A percentile compares a stretch with the other conserved stretches of the same genome.
Evolutionary conservation across 2,329 filamentous ascomycete species (phyloP).

Genomic region (Thelonectria rubi): DNA sequence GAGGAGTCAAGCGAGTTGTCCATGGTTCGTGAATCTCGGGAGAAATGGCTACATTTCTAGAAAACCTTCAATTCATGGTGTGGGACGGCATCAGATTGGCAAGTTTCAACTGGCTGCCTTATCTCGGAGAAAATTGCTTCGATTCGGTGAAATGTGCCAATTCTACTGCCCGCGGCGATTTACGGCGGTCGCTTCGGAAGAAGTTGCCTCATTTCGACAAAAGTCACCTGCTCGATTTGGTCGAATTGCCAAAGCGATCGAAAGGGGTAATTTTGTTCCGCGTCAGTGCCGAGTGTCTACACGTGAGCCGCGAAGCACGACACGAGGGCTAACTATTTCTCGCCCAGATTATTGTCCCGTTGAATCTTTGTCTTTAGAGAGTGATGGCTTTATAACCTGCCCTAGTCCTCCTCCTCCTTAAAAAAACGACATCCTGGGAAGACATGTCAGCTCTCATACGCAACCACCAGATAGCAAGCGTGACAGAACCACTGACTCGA

Average conservation of each 20-base stretch:
- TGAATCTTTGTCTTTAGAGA: too few species aligned
- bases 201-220: background rate
- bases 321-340: too few species aligned
- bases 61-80: too few species aligned
- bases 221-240: background rate
- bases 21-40: background rate
- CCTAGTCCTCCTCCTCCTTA: too few species aligned
- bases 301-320: too few species aligned
- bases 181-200: background rate
- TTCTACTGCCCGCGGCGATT: background rate
- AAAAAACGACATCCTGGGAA: too few species aligned
- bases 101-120: background rate
- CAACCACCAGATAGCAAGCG: too few species aligned
- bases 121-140: background rate
- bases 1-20: background rate
- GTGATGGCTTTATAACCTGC: too few species aligned
- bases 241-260: background rate
- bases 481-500: too few species aligned
- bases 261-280: background rate
- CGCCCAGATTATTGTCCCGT: too few species aligned
- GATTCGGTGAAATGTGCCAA: background rate
- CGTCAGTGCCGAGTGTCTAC: too few species aligned
- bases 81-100: background rate
- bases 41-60: background rate
- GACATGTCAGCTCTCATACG: too few species aligned